Percentiles rank a stretch among this genome's conserved stretches.
phyloP scores from a whole-genome alignment of 805 yeast genomes.

The Yarrowia deformans region DNA sequence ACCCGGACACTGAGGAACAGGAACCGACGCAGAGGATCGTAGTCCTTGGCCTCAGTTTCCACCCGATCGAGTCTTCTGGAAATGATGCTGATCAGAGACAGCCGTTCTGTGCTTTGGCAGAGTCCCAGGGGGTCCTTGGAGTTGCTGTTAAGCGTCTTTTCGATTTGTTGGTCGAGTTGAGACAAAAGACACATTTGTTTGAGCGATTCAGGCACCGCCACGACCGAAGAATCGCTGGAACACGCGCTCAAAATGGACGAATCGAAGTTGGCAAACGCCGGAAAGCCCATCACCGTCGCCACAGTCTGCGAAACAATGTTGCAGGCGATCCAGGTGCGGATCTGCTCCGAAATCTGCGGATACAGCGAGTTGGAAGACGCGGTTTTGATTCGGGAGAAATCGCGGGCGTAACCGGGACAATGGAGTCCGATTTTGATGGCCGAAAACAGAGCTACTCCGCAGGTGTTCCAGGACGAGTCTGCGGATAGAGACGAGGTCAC shows the following conservation, averaged over 20 bases:
- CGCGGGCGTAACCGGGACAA: conserved; percentile 66
- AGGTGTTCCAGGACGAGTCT: conserved; percentile 94
- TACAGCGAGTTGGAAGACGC: conserved; percentile 49
- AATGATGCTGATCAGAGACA: conserved; percentile 75
- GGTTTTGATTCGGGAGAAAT: conserved; percentile 57
- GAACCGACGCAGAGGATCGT: conserved; percentile 75
- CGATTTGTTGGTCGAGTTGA: conserved; percentile 84
- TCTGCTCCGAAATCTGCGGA: conserved; percentile 69
- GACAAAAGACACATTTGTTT: conserved; percentile 83
- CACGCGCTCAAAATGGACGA: conserved; percentile 65
- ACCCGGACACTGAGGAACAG: conserved; percentile 75
- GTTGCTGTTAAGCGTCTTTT: conserved; percentile 75
- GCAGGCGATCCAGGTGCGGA: conserved; percentile 92
- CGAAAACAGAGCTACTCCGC: conserved; percentile 90
- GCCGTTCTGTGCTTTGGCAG: conserved; percentile 70
- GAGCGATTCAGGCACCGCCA: conserved; percentile 62
- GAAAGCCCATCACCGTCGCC: conserved; percentile 93
- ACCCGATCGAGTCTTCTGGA: conserved; percentile 74
- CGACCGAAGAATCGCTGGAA: conserved; percentile 56
- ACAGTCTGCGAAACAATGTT: conserved; percentile 88
- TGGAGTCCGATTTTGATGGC: conserved; percentile 93
- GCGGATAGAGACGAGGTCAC: conserved; percentile 92
- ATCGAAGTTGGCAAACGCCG: conserved; percentile 88
- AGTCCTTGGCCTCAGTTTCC: conserved; percentile 49
- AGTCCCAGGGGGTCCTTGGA: conserved; percentile 70